A percentile compares a stretch with the other conserved stretches of the same genome.
Evolutionary conservation across 164 flowering plant species (phyloP).

Genomic region (Piper betle): DNA sequence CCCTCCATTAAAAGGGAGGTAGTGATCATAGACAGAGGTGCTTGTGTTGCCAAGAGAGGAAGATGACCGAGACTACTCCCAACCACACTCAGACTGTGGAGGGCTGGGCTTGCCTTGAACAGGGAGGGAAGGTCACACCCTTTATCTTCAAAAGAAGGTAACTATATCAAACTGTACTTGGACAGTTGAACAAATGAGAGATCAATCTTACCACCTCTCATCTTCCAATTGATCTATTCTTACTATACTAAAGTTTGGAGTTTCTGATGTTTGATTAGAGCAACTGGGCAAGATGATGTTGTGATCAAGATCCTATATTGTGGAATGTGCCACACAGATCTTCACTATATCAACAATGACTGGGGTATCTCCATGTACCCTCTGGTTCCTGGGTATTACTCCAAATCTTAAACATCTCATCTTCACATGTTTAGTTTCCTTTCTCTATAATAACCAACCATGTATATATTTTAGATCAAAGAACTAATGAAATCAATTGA

Average conservation of each 20-base stretch:
- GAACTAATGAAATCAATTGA: background rate
- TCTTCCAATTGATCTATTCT: no score
- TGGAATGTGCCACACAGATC: conserved; percentile 75
- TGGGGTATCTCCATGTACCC: conserved; percentile 80
- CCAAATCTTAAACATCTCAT: no score
- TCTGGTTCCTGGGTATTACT: conserved; percentile 62
- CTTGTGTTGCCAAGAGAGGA: background rate
- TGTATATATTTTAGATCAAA: background rate
- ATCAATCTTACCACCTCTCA: background rate
- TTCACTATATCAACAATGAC: conserved; percentile 45
- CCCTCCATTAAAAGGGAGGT: background rate
- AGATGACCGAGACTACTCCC: conserved; percentile 43
- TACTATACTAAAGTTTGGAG: no score
- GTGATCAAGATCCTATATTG: conserved; percentile 53
- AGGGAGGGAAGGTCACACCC: conserved; percentile 48
- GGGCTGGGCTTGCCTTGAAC: conserved; percentile 66
- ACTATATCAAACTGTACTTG: background rate
- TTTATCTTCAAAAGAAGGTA: conserved; percentile 59
- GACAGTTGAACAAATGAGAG: background rate
- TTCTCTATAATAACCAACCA: no score
- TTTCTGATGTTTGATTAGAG: background rate
- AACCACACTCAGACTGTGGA: conserved; percentile 49
- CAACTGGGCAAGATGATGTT: conserved; percentile 51
- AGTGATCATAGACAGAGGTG: background rate
- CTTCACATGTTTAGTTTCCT: no score